Evolutionary conservation across 768 basidiomycete species (phyloP), one percentile per base, ranked within the genome.

Genomic region (Termitomyces sp.): DNA sequence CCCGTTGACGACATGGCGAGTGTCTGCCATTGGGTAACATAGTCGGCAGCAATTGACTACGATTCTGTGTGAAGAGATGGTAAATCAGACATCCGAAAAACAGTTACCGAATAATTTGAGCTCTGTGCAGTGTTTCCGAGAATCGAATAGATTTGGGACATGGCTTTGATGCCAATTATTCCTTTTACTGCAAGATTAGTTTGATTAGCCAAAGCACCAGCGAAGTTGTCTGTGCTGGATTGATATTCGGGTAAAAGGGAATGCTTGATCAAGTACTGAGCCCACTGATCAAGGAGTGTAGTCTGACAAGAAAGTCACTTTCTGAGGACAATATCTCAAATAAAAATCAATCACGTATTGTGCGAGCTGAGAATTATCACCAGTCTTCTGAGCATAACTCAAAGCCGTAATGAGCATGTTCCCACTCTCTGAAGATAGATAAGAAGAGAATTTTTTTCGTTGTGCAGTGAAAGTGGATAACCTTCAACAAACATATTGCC

Each of bases 391-490:
- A 2, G 81, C 81, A 65, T 88, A 85, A 64, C 82, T 83, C 55
- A 87, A 73, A 2, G 85, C 77, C 87, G 88, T 87, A 71, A 88
- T 87, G 4, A 89, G 74, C 85, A 88, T 88, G 66, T 90, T 89
- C 12, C 86, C 88, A 61, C 84, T 85, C 72, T 89, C 88, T 86
- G 53, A 32, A 38, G 57, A 20, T 40, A 53, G 12, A 48, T 43
- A 17, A 50, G 49, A 34, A 50, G 40, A 15, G 5, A 42, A 17
- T 42, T 17, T 38, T 11, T 7, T 12, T 29, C 17, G 10, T 2
- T 1, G 7, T 11, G 0, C 6, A 20, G 6, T 6, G 4, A n/a
- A 43, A 38, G 17, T 45, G 6, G 7, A 20, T 31, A 25, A 77
- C 79, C 78, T 77, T 83, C 81, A 4, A 85, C 79, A 12, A 83